Conservation (phyloP, 2,329 filamentous ascomycete genomes). For the Alternaria panax region DNA sequence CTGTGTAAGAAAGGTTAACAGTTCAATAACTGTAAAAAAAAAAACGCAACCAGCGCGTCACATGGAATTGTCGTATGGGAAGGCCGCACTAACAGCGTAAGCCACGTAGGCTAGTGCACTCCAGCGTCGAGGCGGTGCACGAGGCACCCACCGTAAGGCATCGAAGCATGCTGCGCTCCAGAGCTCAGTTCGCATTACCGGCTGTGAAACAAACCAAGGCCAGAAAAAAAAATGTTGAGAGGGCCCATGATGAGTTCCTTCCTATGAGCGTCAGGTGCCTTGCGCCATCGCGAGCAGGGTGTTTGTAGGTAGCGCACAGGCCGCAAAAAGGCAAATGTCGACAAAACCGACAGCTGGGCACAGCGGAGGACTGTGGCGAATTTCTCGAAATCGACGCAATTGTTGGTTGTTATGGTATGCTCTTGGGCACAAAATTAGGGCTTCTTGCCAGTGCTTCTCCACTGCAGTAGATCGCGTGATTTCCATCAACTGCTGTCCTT, state of each 20-base stretch:
- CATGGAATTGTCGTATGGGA: neutral
- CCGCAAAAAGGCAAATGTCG: neutral
- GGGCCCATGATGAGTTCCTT: neutral
- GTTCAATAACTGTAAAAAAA: neutral
- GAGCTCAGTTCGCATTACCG: neutral
- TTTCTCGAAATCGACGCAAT: neutral
- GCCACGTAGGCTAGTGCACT: neutral
- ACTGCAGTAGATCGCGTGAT: neutral
- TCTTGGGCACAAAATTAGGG: neutral
- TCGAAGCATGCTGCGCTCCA: neutral
- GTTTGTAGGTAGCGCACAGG: neutral
- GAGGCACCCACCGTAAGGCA: neutral
- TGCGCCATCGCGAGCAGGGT: neutral
- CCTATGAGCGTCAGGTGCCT: neutral
- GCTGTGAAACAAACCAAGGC: neutral
- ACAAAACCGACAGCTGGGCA: neutral
- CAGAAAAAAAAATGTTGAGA: neutral
- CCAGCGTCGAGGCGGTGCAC: neutral
- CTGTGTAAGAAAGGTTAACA: neutral
- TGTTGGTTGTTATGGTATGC: neutral
- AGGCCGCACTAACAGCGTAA: neutral
- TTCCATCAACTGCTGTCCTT: neutral
- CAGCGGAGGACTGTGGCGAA: conserved; percentile 1
- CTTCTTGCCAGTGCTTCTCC: neutral
- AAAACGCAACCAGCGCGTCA: neutral